Conservation (phyloP, 805 yeast genomes). For the Lipomyces chichibuensis region DNA sequence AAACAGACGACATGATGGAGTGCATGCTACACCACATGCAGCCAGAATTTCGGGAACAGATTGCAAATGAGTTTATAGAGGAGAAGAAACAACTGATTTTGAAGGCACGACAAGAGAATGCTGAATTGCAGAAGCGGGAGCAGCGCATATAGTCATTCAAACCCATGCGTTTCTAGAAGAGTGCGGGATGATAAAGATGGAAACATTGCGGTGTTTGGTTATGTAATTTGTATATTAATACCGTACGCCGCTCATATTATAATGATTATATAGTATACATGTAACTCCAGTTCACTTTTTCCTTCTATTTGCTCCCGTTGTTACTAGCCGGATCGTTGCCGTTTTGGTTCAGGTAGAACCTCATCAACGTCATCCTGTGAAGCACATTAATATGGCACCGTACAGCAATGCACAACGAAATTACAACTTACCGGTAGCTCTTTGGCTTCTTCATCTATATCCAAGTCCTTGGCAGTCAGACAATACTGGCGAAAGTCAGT, state of each 20-base stretch:
- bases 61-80: slow-evolving; percentile 64
- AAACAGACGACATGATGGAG: slow-evolving; percentile 59
- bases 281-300: not conserved
- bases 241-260: not conserved
- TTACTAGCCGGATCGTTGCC: slow-evolving; percentile 1
- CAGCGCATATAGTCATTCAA: not conserved
- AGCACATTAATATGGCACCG: not conserved
- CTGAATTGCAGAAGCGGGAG: not conserved
- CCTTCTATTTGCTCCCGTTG: not conserved
- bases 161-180: not conserved
- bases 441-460: slow-evolving; percentile 55
- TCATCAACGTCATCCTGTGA: slow-evolving; percentile 12
- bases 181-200: not conserved
- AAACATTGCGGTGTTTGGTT: not conserved
- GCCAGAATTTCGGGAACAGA: slow-evolving; percentile 63
- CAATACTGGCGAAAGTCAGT: slow-evolving; percentile 57
- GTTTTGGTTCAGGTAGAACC: slow-evolving; percentile 12
- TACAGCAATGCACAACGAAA: not conserved
- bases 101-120: slow-evolving; percentile 33
- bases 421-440: slow-evolving; percentile 17
- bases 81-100: slow-evolving; percentile 52
- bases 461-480: slow-evolving; percentile 77
- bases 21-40: slow-evolving; percentile 63
- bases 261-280: not conserved
- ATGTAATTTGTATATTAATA: not conserved